Base-by-base conservation (phyloP, 2,329 filamentous ascomycete genomes). In the Periconia macrospinosa region DNA sequence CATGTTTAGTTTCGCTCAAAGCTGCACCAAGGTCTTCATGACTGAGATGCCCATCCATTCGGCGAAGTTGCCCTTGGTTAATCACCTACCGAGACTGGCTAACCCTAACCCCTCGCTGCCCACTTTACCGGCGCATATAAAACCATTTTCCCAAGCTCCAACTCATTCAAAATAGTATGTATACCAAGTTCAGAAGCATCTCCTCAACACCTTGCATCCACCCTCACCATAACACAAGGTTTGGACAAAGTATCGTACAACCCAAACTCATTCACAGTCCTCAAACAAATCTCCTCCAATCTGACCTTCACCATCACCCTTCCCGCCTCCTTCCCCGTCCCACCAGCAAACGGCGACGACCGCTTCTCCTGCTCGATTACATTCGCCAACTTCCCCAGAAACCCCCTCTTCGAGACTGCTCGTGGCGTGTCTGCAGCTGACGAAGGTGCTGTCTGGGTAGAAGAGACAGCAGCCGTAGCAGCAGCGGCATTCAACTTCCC, bases 241-340 rank as follows among this genome's bases (percentile, higher is more conserved):
- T 61, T 71, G 40, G 63, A 64, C 66, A 72, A 65, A 1, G 70
- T 72, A 56, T 72, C 69, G 41, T 70, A 73, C 6, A 73, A 52
- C 30, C 70, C 70, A 57, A 73, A 73, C 23, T 71, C 69, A 49
- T 59, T 71, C 47, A 67, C 57, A 6, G 70, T 72, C 45, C 70
- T 57, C 55, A 72, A 54, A 35, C 65, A 70, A 15, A 72, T 61
- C 47, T 72, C 67, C 49, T 72, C 70, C 45, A 72, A 27, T 42
- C 64, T 59, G 0, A 59, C 69, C 30, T 62, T 66, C 1, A 69
- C 64, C 35, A 66, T 30, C n/a, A 72, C 64, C 50, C 61, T 45
- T 5, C 59, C 62, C 13, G 27, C 42, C 8, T 18, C 46, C 15
- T 57, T 52, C 30, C 49, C 17, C 15, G 55, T 50, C n/a, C 20